phyloP scores from a whole-genome alignment of 306 rosid genomes.

The Acacia acuminata region DNA sequence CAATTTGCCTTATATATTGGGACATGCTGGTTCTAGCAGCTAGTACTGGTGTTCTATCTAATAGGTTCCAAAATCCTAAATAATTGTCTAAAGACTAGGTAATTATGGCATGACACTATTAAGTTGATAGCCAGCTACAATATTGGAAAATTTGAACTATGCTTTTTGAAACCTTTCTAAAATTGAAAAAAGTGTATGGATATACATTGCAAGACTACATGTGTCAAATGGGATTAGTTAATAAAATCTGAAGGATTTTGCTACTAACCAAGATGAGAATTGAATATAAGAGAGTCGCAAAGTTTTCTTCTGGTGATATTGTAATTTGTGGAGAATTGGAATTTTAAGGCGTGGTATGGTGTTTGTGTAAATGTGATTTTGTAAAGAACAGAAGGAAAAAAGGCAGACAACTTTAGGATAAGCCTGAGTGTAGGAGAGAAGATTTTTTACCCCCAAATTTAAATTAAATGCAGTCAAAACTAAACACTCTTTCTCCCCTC shows the following conservation, averaged over 20 bases:
- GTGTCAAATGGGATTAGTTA: not conserved
- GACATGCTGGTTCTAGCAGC: no score
- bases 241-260: not conserved
- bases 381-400: not conserved
- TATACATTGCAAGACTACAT: not conserved
- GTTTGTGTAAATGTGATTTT: not conserved
- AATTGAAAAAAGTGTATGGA: not conserved
- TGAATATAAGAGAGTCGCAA: not conserved
- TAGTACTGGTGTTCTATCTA: not conserved
- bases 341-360: not conserved
- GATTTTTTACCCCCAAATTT: not conserved
- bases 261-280: not conserved
- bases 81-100: not conserved
- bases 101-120: not conserved
- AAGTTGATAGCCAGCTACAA: not conserved
- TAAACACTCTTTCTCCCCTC: not conserved
- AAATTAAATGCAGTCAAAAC: not conserved
- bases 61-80: not conserved
- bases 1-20: not conserved
- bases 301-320: not conserved
- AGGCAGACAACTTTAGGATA: not conserved
- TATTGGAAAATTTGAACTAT: not conserved
- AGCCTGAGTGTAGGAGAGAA: not conserved
- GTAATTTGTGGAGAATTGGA: not conserved
- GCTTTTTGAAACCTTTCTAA: slow-evolving; percentile 21